phyloP scores from a whole-genome alignment of 2,329 filamentous ascomycete species.

The Cladosporium austrohemisphaericum region DNA sequence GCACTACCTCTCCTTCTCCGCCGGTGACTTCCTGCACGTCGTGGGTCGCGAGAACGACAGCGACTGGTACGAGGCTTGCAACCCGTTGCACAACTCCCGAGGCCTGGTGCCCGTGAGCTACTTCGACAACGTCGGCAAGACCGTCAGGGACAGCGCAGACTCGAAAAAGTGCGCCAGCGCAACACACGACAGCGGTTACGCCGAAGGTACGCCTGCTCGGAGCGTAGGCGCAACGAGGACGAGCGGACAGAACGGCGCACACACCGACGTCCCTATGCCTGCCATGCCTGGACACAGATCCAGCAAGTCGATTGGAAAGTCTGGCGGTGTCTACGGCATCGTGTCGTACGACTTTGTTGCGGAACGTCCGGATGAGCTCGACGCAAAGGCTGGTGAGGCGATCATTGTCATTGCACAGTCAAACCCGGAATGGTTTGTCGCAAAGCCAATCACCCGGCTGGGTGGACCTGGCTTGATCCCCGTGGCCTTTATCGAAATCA shows the following conservation, averaged over 20 bases:
- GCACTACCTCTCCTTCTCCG: conserved; percentile 76
- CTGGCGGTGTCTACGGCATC: conserved; percentile 85
- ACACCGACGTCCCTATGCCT: conserved; percentile 23
- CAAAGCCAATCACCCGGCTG: conserved; percentile 96
- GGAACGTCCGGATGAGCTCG: conserved; percentile 90
- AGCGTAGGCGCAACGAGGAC: conserved; percentile 31
- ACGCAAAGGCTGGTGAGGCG: conserved; percentile 90
- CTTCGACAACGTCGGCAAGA: conserved; percentile 89
- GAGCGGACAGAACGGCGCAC: conserved; percentile 27
- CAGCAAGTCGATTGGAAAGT: conserved; percentile 47
- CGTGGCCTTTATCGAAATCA: conserved; percentile 92
- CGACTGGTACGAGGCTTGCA: conserved; percentile 99
- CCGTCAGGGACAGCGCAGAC: conserved; percentile 75
- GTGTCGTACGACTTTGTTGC: conserved; percentile 97
- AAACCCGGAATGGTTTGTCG: conserved; percentile 98
- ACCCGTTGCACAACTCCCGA: conserved; percentile 81
- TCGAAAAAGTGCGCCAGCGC: conserved; percentile 44
- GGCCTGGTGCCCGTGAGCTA: conserved; percentile 91
- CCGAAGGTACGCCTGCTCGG: conserved; percentile 47
- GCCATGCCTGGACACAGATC: conserved; percentile 28
- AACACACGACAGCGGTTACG: conserved; percentile 90
- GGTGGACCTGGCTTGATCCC: conserved; percentile 93
- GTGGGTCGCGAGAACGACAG: conserved; percentile 90
- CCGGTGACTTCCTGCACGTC: conserved; percentile 97
- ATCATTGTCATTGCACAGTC: conserved; percentile 99